Evolutionary conservation across 2,329 filamentous ascomycete species (phyloP).

Genomic region (Paecilomyces sp.): DNA sequence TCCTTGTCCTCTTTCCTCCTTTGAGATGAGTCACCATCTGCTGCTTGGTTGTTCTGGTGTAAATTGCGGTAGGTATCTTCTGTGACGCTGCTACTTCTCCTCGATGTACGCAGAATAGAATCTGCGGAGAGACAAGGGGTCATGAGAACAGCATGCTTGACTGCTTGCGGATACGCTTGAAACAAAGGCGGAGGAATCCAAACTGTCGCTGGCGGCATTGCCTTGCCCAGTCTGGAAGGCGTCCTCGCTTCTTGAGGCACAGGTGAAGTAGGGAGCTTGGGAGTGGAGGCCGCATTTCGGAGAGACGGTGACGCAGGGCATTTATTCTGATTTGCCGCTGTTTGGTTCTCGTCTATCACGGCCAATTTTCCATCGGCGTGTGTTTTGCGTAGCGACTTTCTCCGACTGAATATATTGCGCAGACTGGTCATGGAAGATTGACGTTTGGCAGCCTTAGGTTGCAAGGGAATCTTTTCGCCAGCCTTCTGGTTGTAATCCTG

Average conservation of each 20-base stretch:
- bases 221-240: conserved; percentile 14
- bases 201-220: conserved; percentile 17
- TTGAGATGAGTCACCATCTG: conserved; percentile 14
- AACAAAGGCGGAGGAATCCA: conserved; percentile 73
- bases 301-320: conserved; percentile 15
- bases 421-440: conserved; percentile 31
- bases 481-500: conserved; percentile 20
- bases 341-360: conserved; percentile 24
- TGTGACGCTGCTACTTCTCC: conserved; percentile 11
- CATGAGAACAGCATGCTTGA: conserved; percentile 65
- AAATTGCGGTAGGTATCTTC: conserved; percentile 7
- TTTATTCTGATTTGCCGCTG: conserved; percentile 9
- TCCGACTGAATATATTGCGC: conserved; percentile 28
- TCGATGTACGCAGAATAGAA: conserved; percentile 50
- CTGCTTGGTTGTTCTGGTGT: conserved; percentile 11
- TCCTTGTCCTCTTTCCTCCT: conserved; percentile 29
- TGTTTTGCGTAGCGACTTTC: conserved; percentile 22
- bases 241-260: conserved; percentile 8
- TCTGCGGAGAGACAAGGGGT: conserved; percentile 64
- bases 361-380: conserved; percentile 21
- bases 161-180: conserved; percentile 77
- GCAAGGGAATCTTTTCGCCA: conserved; percentile 25
- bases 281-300: conserved; percentile 16
- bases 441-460: conserved; percentile 20
- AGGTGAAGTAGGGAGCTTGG: conserved; percentile 18